phyloP scores from a whole-genome alignment of 176 grass and related monocot genomes.

The Tillandsia leiboldiana region DNA sequence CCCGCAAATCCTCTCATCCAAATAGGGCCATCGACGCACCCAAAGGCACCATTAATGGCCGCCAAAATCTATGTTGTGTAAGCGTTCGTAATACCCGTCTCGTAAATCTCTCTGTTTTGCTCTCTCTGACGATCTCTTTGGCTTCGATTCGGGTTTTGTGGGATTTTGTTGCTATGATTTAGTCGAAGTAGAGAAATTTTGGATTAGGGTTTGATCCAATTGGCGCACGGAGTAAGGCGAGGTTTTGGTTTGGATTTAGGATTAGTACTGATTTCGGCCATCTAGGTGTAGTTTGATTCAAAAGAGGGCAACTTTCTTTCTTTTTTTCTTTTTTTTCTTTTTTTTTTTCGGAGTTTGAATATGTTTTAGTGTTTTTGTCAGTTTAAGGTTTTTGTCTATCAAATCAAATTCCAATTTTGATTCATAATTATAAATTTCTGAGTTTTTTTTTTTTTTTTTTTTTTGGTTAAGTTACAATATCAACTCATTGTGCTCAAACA shows the following conservation, averaged over 20 bases:
- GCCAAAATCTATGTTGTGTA: conserved; percentile 83
- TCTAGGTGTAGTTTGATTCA: no score
- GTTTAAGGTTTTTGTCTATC: neutral
- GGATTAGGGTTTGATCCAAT: no score
- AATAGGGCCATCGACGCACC: neutral
- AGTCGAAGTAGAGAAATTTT: no score
- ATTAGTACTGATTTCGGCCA: no score
- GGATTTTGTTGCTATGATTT: no score
- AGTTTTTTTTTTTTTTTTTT: neutral
- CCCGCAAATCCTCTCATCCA: conserved; percentile 11
- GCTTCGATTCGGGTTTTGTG: no score
- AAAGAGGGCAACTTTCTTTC: no score
- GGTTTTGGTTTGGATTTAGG: no score
- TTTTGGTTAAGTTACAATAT: neutral
- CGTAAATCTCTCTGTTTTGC: neutral
- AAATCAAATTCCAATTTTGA: neutral
- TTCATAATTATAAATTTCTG: neutral
- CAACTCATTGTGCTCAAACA: neutral
- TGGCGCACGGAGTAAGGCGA: no score
- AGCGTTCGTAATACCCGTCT: conserved; percentile 21
- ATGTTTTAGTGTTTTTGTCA: no score
- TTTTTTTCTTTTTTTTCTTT: no score
- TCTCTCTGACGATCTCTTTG: neutral
- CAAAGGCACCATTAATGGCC: conserved; percentile 47
- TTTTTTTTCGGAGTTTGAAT: no score